A percentile compares a stretch with the other conserved stretches of the same genome.
Conservation (phyloP, 2,329 filamentous ascomycete species). For the Boeremia exigua region DNA sequence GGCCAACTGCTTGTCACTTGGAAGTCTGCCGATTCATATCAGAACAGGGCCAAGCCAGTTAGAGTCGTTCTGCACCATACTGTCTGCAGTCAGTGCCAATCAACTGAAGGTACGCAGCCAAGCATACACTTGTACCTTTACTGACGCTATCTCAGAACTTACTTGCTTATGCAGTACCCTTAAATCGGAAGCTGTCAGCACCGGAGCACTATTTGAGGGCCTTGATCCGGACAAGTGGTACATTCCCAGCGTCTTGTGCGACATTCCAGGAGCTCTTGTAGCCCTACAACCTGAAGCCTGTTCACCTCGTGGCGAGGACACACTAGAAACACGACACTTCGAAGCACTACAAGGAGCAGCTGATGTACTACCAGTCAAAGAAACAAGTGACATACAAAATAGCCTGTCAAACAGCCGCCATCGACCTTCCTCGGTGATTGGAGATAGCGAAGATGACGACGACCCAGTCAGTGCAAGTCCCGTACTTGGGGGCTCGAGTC, state of each 20-base stretch:
- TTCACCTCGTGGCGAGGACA: background rate
- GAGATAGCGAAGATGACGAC: background rate
- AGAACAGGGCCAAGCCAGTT: background rate
- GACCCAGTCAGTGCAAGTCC: background rate
- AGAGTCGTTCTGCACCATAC: slow-evolving; percentile 1
- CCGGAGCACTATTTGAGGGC: background rate
- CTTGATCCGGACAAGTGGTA: background rate
- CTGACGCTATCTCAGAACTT: background rate
- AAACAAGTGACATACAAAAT: background rate
- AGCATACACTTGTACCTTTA: background rate
- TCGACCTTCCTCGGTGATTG: too few relatives aligned
- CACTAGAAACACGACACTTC: background rate
- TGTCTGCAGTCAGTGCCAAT: background rate
- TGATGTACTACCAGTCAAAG: background rate
- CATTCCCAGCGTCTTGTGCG: background rate
- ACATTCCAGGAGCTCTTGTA: background rate
- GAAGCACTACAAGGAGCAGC: background rate
- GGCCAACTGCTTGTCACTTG: slow-evolving; percentile 1
- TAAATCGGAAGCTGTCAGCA: background rate
- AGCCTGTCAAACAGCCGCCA: too few relatives aligned
- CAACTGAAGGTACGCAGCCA: background rate
- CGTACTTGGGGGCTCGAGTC: background rate
- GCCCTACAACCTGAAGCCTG: background rate
- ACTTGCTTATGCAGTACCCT: background rate
- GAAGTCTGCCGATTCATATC: slow-evolving; percentile 9